Conservation (phyloP, 371 early-diverging fungal genomes). For the Rhizopus sp. region DNA sequence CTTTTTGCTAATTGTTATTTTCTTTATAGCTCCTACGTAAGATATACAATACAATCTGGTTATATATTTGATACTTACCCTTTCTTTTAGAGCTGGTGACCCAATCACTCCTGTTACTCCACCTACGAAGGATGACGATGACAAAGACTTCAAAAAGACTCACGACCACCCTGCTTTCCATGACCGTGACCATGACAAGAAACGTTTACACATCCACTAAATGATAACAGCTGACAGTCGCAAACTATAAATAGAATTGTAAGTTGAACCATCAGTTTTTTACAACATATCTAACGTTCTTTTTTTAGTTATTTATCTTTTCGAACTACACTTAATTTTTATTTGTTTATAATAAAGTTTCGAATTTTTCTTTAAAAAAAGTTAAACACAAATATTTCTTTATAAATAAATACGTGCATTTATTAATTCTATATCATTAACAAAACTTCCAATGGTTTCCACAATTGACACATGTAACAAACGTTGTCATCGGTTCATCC, state of each 20-base stretch:
- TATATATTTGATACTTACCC: neutral
- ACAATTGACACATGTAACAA: constrained; percentile 87
- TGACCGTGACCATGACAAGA: neutral
- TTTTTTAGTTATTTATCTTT: constrained; percentile 3
- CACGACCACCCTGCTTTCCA: neutral
- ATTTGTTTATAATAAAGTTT: constrained; percentile 16
- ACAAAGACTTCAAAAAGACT: neutral
- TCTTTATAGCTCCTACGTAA: constrained; percentile 10
- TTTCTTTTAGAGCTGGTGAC: neutral
- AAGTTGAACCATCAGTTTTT: neutral
- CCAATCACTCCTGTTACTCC: neutral
- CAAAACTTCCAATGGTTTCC: constrained; percentile 83
- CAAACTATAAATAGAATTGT: no score
- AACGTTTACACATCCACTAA: neutral
- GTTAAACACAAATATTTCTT: constrained; percentile 20
- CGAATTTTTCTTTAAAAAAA: constrained; percentile 27
- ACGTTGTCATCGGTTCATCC: constrained; percentile 99
- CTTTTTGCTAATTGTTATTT: constrained; percentile 1
- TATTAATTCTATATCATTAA: constrained; percentile 8
- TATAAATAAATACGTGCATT: constrained; percentile 26
- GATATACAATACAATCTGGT: neutral
- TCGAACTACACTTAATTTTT: neutral
- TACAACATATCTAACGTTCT: neutral
- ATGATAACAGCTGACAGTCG: neutral
- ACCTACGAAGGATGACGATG: neutral